These are phyloP conservation scores for Neurospora tetraspora DNA, from an alignment of 495 filamentous ascomycete species.

Conservation along the genomic window DNA sequence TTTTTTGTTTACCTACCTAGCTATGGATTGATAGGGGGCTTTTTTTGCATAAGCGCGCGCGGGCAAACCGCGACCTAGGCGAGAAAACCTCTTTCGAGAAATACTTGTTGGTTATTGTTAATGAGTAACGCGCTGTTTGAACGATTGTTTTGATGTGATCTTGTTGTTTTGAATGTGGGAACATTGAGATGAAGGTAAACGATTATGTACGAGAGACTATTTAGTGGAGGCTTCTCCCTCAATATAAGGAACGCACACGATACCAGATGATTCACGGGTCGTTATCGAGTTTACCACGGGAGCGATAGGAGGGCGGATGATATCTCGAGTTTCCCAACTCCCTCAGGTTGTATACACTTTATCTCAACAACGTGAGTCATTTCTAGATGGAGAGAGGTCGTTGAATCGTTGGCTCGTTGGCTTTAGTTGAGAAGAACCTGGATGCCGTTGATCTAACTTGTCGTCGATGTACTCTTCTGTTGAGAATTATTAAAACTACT, in stretches of 20 bases:
- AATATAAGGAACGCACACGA: not conserved
- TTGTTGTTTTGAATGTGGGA: not conserved
- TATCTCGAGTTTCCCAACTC: not conserved
- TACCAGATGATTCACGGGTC: too few relatives aligned
- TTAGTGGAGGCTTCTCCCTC: not conserved
- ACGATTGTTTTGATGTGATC: not conserved
- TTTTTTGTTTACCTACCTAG: not conserved
- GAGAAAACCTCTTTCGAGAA: not conserved
- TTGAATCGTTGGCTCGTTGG: not conserved
- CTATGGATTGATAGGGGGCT: not conserved
- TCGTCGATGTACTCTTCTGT: not conserved
- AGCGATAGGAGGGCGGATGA: too few relatives aligned
- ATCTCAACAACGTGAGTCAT: not conserved
- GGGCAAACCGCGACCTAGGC: not conserved
- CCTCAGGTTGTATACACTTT: not conserved
- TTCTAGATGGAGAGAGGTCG: not conserved
- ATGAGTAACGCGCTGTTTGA: not conserved
- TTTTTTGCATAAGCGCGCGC: not conserved
- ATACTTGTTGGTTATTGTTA: not conserved
- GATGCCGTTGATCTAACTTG: not conserved
- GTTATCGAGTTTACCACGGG: too few relatives aligned
- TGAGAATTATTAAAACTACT: not conserved
- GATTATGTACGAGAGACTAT: not conserved
- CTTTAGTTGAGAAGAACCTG: not conserved
- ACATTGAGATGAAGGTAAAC: not conserved